phyloP scores from a whole-genome alignment of 176 grass and related monocot genomes.

The Tillandsia leiboldiana region DNA sequence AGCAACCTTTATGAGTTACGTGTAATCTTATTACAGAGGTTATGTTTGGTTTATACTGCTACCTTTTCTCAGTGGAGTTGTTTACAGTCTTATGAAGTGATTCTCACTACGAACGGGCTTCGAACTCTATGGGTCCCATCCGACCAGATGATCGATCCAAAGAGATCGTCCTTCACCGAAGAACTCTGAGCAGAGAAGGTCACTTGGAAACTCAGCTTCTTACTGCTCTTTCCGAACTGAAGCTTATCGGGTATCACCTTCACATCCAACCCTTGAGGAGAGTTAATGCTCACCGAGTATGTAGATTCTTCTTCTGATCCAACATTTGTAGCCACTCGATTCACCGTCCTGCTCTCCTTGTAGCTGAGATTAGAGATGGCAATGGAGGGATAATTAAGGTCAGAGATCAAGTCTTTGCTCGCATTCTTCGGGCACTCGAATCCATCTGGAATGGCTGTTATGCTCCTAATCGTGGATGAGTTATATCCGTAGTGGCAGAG shows the following conservation, averaged over 20 bases:
- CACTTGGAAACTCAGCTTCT: constrained; percentile 54
- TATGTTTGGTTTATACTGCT: background rate
- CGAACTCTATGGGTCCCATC: constrained; percentile 65
- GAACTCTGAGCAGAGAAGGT: constrained; percentile 30
- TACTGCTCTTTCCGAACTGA: constrained; percentile 35
- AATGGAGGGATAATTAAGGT: constrained; percentile 85
- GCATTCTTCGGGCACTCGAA: constrained; percentile 55
- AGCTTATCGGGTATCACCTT: constrained; percentile 62
- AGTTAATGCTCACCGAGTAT: constrained; percentile 34
- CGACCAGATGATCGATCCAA: constrained; percentile 70
- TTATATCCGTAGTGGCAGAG: constrained; percentile 85
- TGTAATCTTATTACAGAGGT: too few species aligned
- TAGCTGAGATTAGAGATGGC: constrained; percentile 31
- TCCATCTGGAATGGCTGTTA: constrained; percentile 26
- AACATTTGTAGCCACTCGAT: constrained; percentile 49
- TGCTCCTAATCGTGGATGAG: constrained; percentile 38
- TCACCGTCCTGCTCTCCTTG: constrained; percentile 19
- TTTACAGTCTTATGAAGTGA: background rate
- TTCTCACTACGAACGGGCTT: constrained; percentile 51
- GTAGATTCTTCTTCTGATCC: constrained; percentile 31
- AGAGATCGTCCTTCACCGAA: constrained; percentile 22
- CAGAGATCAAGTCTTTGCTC: constrained; percentile 63
- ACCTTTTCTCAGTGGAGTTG: background rate
- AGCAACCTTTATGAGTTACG: too few species aligned
- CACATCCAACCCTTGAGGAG: constrained; percentile 44